A percentile compares a stretch with the other conserved stretches of the same genome.
These are phyloP conservation scores for Aspergillus caelatus DNA, from an alignment of 2,329 filamentous ascomycete species.

Conservation along the genomic window DNA sequence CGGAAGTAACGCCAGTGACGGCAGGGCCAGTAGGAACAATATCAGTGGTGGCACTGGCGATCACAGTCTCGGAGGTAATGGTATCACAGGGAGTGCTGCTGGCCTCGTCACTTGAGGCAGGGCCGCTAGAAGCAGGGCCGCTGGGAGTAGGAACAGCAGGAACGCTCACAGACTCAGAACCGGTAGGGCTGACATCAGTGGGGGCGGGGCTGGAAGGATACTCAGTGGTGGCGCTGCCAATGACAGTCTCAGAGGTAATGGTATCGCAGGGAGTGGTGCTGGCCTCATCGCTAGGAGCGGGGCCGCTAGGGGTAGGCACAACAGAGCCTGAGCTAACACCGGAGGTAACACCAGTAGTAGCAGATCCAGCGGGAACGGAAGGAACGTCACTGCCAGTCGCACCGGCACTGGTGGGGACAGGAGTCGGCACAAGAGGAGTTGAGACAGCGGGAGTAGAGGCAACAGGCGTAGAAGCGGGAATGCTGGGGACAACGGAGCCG, in stretches of 20 bases:
- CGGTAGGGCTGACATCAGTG: not conserved
- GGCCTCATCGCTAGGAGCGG: constrained; percentile 17
- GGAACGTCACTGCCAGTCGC: constrained; percentile 1
- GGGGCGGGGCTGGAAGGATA: not conserved
- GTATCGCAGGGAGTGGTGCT: constrained; percentile 24
- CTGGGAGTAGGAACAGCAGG: constrained; percentile 11
- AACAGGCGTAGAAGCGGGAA: constrained; percentile 9
- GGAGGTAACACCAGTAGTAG: constrained; percentile 21
- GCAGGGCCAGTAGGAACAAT: constrained; percentile 4
- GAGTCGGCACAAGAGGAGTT: constrained; percentile 6
- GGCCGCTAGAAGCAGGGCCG: constrained; percentile 3
- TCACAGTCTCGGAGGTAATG: constrained; percentile 12
- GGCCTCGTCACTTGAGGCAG: constrained; percentile 6
- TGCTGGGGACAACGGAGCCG: constrained; percentile 22
- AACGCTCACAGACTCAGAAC: constrained; percentile 6
- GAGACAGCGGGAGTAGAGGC: constrained; percentile 10
- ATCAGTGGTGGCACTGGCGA: constrained; percentile 6
- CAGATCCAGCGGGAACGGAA: constrained; percentile 12
- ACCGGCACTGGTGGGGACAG: not conserved
- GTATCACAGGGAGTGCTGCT: constrained; percentile 20
- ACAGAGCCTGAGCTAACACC: constrained; percentile 20
- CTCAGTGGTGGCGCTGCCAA: constrained; percentile 4
- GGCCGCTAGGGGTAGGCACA: constrained; percentile 14
- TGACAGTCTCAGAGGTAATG: constrained; percentile 17
- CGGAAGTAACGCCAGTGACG: not conserved